phyloP scores from a whole-genome alignment of 108 stramenopile species.

The Chaetoceros tenuissimus region DNA sequence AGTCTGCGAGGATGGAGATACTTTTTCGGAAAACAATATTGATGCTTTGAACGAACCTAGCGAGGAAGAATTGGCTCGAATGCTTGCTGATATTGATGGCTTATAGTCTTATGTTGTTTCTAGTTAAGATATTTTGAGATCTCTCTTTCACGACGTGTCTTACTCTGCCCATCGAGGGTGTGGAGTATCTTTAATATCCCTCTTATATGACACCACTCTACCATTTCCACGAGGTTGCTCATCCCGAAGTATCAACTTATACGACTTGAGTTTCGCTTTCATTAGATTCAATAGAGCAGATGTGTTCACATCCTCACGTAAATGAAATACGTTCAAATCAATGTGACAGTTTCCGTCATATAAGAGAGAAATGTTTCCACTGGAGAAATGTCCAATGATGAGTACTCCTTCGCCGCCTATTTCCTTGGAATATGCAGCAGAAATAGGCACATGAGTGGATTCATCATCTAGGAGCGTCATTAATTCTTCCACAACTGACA shows the following conservation, averaged over 20 bases:
- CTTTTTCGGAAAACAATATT: too few species aligned
- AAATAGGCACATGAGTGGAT: conserved; percentile 16
- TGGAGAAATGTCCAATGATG: conserved; percentile 17
- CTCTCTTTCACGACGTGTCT: too few species aligned
- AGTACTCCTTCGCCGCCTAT: conserved; percentile 50
- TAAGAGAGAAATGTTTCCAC: conserved; percentile 26
- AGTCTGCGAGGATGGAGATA: too few species aligned
- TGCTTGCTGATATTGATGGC: not conserved
- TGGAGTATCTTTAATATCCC: conserved; percentile 33
- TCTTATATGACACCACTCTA: conserved; percentile 39
- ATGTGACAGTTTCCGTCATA: conserved; percentile 58
- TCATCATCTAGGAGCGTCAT: conserved; percentile 14
- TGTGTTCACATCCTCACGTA: conserved; percentile 16
- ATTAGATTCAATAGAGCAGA: conserved; percentile 3
- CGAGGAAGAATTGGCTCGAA: not conserved
- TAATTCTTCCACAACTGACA: too few species aligned
- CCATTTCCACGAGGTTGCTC: conserved; percentile 41
- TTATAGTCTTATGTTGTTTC: too few species aligned
- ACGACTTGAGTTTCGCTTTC: conserved; percentile 1
- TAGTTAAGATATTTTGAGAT: too few species aligned
- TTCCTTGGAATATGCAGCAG: conserved; percentile 8
- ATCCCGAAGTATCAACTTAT: conserved; percentile 24
- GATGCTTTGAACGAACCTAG: too few species aligned
- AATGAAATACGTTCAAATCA: conserved; percentile 51
- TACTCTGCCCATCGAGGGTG: too few species aligned